phyloP scores from a whole-genome alignment of 345 rosid genomes.

The Ailanthus altissimus region DNA sequence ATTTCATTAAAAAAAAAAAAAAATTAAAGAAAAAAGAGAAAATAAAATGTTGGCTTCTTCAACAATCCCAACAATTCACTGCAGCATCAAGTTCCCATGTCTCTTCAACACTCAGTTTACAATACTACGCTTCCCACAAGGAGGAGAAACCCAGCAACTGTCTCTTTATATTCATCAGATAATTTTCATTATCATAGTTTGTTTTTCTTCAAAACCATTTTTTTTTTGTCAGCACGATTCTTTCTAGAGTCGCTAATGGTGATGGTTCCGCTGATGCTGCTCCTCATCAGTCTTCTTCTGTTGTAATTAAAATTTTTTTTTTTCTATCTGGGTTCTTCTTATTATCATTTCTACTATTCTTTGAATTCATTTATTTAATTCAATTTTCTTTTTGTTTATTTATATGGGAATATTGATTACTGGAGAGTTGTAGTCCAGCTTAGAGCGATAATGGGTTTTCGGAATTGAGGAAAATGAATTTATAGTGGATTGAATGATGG shows the following conservation, averaged over 20 bases:
- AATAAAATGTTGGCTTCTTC: slow-evolving; percentile 34
- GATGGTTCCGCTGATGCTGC: slow-evolving; percentile 38
- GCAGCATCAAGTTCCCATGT: slow-evolving; percentile 34
- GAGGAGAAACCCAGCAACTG: slow-evolving; percentile 30
- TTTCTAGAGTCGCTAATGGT: slow-evolving; percentile 36
- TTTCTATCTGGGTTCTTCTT: not conserved
- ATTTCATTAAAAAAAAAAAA: not conserved
- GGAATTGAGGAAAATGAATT: not conserved
- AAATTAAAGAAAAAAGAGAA: not conserved
- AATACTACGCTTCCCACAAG: slow-evolving; percentile 32
- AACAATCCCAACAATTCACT: slow-evolving; percentile 27
- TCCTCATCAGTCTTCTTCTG: slow-evolving; percentile 35
- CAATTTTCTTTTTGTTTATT: not conserved
- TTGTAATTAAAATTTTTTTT: slow-evolving; percentile 54
- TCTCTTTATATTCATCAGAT: slow-evolving; percentile 28
- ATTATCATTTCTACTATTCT: not conserved
- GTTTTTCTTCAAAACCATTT: slow-evolving; percentile 26
- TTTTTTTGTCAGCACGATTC: slow-evolving; percentile 23
- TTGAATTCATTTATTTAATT: not conserved
- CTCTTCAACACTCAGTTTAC: slow-evolving; percentile 26
- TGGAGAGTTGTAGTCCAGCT: not conserved
- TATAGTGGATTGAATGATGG: not conserved
- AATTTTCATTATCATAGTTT: slow-evolving; percentile 21
- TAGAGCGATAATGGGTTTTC: not conserved
- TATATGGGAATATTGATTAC: not conserved